phyloP scores from a whole-genome alignment of 345 rosid species.

The Linum trigynum region DNA sequence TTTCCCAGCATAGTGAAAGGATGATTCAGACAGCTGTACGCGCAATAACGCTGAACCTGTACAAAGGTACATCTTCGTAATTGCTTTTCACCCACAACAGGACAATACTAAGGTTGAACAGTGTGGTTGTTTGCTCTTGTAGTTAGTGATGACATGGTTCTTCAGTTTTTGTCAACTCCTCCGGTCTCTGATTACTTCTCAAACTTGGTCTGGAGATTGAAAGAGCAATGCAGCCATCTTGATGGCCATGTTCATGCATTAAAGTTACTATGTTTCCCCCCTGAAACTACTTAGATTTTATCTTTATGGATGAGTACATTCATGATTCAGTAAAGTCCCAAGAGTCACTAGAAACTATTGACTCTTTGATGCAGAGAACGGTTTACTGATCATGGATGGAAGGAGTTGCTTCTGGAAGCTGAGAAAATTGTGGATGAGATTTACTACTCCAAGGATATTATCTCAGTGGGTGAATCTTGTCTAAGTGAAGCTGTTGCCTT shows the following conservation, averaged over 20 bases:
- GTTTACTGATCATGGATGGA: slow-evolving; percentile 19
- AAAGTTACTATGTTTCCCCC: slow-evolving; percentile 26
- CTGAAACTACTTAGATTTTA: too few species aligned
- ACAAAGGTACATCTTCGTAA: slow-evolving; percentile 32
- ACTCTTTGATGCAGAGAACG: slow-evolving; percentile 32
- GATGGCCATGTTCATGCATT: slow-evolving; percentile 34
- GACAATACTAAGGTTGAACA: slow-evolving; percentile 7
- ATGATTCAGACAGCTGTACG: slow-evolving; percentile 74
- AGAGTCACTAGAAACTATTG: slow-evolving; percentile 6
- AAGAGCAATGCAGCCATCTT: slow-evolving; percentile 38
- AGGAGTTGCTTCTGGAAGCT: slow-evolving; percentile 31
- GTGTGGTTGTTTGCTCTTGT: slow-evolving; percentile 26
- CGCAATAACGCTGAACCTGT: slow-evolving; percentile 56
- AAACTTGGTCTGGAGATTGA: slow-evolving; percentile 41
- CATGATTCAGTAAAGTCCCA: not conserved
- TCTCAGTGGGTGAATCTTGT: slow-evolving; percentile 36
- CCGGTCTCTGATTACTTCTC: slow-evolving; percentile 51
- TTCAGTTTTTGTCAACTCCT: slow-evolving; percentile 41
- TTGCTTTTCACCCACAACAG: slow-evolving; percentile 6
- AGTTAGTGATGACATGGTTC: slow-evolving; percentile 58
- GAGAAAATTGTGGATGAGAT: slow-evolving; percentile 56
- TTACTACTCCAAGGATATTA: slow-evolving; percentile 57
- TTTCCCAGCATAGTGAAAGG: slow-evolving; percentile 58
- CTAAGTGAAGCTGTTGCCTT: slow-evolving; percentile 36
- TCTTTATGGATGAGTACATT: slow-evolving; percentile 2